Conservation (phyloP, 129 eudicot genomes). For the Cynara cardunculus region DNA sequence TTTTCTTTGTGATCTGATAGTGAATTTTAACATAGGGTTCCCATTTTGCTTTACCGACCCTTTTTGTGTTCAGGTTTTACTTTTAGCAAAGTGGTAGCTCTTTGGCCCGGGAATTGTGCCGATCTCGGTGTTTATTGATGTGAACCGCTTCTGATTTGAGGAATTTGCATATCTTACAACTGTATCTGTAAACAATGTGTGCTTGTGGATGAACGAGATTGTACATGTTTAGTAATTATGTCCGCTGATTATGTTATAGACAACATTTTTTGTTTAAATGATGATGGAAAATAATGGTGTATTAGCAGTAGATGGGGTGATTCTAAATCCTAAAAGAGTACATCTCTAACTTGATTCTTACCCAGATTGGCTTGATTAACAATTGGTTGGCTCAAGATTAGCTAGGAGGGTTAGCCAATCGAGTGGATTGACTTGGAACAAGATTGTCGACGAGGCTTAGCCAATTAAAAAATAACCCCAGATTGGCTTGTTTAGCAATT, state of each 20-base stretch:
- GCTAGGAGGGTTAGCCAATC: background rate
- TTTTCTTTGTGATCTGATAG: constrained; percentile 13
- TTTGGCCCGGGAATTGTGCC: constrained; percentile 17
- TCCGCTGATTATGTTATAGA: background rate
- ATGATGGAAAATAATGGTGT: background rate
- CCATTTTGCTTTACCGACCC: background rate
- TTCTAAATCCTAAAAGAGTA: background rate
- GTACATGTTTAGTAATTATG: background rate
- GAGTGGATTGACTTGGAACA: background rate
- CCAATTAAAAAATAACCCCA: background rate
- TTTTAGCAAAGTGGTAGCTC: constrained; percentile 1
- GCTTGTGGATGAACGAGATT: background rate
- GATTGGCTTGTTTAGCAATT: background rate
- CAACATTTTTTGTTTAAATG: background rate
- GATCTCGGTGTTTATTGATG: constrained; percentile 23
- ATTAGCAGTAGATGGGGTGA: background rate
- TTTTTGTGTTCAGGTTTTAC: background rate
- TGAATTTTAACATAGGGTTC: background rate
- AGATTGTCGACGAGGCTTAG: background rate
- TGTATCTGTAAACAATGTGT: background rate
- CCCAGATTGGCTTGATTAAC: background rate
- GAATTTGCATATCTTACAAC: background rate
- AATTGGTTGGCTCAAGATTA: background rate
- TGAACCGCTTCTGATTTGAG: constrained; percentile 1
- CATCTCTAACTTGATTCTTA: constrained; percentile 1